These are phyloP conservation scores for Paecilomyces sp. DNA, from an alignment of 2,329 filamentous ascomycete species.

Conservation along the genomic window DNA sequence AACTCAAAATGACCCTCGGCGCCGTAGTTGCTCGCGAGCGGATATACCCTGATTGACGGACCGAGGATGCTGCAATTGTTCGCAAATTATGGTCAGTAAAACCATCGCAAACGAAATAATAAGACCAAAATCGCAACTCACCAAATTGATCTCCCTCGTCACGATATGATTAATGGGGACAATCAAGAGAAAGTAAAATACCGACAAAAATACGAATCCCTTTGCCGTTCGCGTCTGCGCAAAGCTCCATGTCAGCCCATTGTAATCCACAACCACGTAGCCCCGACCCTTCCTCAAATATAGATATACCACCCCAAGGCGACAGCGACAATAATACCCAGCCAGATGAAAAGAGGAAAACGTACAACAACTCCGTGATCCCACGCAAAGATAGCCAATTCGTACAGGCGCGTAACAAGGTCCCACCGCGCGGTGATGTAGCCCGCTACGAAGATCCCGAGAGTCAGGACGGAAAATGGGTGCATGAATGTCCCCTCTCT, in stretches of 20 bases:
- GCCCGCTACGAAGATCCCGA: constrained; percentile 98
- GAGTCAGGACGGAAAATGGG: constrained; percentile 91
- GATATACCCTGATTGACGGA: constrained; percentile 74
- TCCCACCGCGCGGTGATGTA: constrained; percentile 99
- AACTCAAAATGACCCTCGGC: constrained; percentile 83
- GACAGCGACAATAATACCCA: not conserved
- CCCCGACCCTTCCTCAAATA: not conserved
- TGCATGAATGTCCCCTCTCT: constrained; percentile 58
- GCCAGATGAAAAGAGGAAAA: constrained; percentile 12
- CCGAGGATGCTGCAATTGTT: constrained; percentile 64
- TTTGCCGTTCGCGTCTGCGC: constrained; percentile 72
- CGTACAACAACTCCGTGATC: constrained; percentile 94
- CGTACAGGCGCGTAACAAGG: constrained; percentile 91
- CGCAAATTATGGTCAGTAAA: constrained; percentile 2
- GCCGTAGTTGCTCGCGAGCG: constrained; percentile 87
- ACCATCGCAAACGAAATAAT: not conserved
- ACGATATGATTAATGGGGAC: constrained; percentile 80
- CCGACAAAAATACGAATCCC: constrained; percentile 72
- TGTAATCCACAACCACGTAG: not conserved
- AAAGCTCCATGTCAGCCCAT: not conserved
- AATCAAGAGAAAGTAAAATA: constrained; percentile 77
- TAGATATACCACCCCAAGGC: not conserved
- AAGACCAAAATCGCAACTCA: constrained; percentile 41
- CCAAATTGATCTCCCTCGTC: constrained; percentile 68
- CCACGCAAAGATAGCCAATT: constrained; percentile 95